Evolutionary conservation across 768 basidiomycete genomes (phyloP).

Genomic region (Saitozyma sp.): DNA sequence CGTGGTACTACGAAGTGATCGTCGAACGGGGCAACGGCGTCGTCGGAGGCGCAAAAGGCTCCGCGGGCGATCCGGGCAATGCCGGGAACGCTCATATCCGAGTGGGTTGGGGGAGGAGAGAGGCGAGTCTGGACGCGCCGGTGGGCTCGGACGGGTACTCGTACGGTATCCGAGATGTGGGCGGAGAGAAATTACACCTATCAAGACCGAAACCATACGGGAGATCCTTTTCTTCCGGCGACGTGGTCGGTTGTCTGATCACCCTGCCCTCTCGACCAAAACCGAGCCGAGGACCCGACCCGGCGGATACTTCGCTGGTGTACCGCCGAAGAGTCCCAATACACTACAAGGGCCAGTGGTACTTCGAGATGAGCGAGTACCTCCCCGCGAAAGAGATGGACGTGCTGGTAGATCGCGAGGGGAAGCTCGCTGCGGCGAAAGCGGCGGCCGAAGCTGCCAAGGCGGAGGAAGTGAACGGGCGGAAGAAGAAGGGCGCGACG

Average conservation of each 20-base stretch:
- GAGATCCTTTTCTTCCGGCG: conserved; percentile 68
- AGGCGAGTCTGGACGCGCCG: conserved; percentile 89
- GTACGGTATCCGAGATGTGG: conserved; percentile 87
- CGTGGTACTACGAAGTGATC: conserved; percentile 91
- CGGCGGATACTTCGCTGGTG: conserved; percentile 55
- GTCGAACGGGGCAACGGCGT: conserved; percentile 61
- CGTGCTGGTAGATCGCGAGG: conserved; percentile 70
- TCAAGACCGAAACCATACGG: conserved; percentile 81
- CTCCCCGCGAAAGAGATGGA: conserved; percentile 87
- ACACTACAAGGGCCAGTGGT: conserved; percentile 93
- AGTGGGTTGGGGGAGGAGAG: conserved; percentile 86
- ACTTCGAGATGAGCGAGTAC: conserved; percentile 93
- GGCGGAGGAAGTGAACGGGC: conserved; percentile 14
- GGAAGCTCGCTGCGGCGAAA: conserved; percentile 45
- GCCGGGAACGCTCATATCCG: conserved; percentile 68
- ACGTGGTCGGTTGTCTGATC: conserved; percentile 92
- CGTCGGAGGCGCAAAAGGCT: conserved; percentile 57
- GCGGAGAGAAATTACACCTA: conserved; percentile 84
- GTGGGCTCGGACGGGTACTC: conserved; percentile 91
- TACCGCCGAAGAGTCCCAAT: conserved; percentile 87
- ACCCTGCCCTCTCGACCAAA: conserved; percentile 62
- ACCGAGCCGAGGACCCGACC: conserved; percentile 65
- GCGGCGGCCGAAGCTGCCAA: conserved; percentile 21
- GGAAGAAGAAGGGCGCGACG: conserved; percentile 58
- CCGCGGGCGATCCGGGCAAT: conserved; percentile 23